Conservation (phyloP, 371 early-diverging fungal species). For the Mortierella sp. region DNA sequence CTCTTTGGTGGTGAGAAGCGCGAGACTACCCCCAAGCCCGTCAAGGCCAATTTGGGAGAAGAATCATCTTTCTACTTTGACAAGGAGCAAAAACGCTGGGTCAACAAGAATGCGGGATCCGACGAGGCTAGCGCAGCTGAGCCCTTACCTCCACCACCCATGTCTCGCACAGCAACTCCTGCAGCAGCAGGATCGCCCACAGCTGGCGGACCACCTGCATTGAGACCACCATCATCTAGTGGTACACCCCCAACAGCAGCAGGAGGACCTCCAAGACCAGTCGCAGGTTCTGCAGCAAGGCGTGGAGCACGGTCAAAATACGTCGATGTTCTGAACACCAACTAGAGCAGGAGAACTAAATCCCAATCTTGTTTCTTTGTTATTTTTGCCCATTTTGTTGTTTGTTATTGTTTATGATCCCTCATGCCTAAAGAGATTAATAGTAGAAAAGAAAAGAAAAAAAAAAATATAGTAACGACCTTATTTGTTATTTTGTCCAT, state of each 20-base stretch:
- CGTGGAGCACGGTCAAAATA: constrained; percentile 64
- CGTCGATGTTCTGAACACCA: constrained; percentile 59
- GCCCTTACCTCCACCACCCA: constrained; percentile 61
- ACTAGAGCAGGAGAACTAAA: neutral
- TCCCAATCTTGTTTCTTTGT: no score
- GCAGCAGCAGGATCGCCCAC: constrained; percentile 22
- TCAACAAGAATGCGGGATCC: constrained; percentile 62
- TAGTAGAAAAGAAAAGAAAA: no score
- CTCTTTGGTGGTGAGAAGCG: constrained; percentile 63
- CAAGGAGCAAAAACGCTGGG: constrained; percentile 70
- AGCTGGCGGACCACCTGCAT: neutral
- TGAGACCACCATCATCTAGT: constrained; percentile 13
- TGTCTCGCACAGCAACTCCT: constrained; percentile 45
- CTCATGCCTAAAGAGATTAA: no score
- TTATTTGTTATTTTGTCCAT: no score
- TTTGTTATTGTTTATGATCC: no score
- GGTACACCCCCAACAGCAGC: constrained; percentile 23
- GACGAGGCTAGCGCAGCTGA: constrained; percentile 42
- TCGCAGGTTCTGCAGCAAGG: constrained; percentile 33
- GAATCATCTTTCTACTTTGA: constrained; percentile 78
- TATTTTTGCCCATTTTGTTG: no score
- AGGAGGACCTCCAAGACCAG: constrained; percentile 18
- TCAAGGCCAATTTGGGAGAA: constrained; percentile 79
- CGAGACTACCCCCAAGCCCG: constrained; percentile 61
- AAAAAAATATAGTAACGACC: no score